phyloP scores from a whole-genome alignment of 108 stramenopile species.

The Nitzschia sp. region DNA sequence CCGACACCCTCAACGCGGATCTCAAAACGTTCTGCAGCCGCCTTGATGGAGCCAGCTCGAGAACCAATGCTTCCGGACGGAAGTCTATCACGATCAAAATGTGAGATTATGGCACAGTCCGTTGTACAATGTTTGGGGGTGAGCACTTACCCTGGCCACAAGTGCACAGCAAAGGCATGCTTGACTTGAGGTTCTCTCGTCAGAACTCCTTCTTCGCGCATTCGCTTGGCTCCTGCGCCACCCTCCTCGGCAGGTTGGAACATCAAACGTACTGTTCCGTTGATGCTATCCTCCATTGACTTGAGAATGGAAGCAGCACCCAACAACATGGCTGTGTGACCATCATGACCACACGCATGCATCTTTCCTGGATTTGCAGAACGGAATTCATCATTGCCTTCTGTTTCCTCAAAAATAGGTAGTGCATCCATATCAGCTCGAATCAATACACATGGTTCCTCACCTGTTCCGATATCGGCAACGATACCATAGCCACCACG shows the following conservation, averaged over 20 bases:
- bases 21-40: conserved; percentile 79
- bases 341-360: conserved; percentile 97
- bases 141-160: conserved; percentile 58
- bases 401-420: conserved; percentile 77
- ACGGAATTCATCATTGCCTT: conserved; percentile 49
- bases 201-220: conserved; percentile 88
- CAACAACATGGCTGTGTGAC: conserved; percentile 87
- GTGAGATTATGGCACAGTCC: conserved; percentile 8
- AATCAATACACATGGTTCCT: conserved; percentile 66
- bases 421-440: conserved; percentile 95
- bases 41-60: conserved; percentile 79
- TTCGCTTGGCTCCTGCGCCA: conserved; percentile 82
- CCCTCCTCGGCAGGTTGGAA: conserved; percentile 92
- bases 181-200: conserved; percentile 50
- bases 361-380: conserved; percentile 62
- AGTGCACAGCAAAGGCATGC: conserved; percentile 82
- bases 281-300: conserved; percentile 47
- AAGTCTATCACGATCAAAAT: conserved; percentile 17
- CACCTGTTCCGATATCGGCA: conserved; percentile 73
- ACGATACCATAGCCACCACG: conserved; percentile 78
- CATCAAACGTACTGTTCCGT: conserved; percentile 63
- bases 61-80: conserved; percentile 68
- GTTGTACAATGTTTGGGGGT: no score
- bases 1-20: conserved; percentile 82
- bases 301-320: conserved; percentile 78